Evolutionary conservation across 441 rosid genomes (phyloP).

Genomic region (Pelargonium myrrhifolium): DNA sequence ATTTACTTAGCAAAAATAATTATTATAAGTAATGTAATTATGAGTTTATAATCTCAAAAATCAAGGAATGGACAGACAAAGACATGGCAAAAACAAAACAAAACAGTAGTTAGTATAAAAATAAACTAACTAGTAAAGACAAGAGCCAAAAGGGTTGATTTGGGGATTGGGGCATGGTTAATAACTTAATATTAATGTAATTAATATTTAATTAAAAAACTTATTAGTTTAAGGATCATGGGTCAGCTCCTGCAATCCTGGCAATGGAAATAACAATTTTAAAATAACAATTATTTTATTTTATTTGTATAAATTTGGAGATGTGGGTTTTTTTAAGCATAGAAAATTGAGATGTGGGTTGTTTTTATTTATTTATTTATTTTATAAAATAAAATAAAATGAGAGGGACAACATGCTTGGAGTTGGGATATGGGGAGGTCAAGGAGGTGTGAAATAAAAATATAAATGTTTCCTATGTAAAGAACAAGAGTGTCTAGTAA

Average conservation of each 20-base stretch:
- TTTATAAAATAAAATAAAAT: neutral
- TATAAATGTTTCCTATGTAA: slow-evolving; percentile 51
- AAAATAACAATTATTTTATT: neutral
- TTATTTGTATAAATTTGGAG: neutral
- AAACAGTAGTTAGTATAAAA: neutral
- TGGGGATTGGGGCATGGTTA: slow-evolving; percentile 30
- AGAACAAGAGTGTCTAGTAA: slow-evolving; percentile 50
- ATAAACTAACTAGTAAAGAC: neutral
- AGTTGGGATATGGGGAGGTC: slow-evolving; percentile 23
- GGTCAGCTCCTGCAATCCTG: slow-evolving; percentile 38
- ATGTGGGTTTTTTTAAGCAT: neutral
- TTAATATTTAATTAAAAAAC: neutral
- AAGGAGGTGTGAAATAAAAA: slow-evolving; percentile 32
- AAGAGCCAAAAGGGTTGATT: slow-evolving; percentile 23
- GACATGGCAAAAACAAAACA: slow-evolving; percentile 20
- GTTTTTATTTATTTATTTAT: neutral
- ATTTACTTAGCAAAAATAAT: neutral
- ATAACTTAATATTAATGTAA: neutral
- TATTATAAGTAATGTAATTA: slow-evolving; percentile 28
- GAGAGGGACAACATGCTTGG: slow-evolving; percentile 26
- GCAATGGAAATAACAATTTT: slow-evolving; percentile 22
- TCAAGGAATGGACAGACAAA: slow-evolving; percentile 36
- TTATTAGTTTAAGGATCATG: slow-evolving; percentile 19
- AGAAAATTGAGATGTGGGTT: neutral
- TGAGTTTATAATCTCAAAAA: slow-evolving; percentile 53